Conservation (phyloP, 495 filamentous ascomycete genomes). For the Massariosphaeria phaeospora region DNA sequence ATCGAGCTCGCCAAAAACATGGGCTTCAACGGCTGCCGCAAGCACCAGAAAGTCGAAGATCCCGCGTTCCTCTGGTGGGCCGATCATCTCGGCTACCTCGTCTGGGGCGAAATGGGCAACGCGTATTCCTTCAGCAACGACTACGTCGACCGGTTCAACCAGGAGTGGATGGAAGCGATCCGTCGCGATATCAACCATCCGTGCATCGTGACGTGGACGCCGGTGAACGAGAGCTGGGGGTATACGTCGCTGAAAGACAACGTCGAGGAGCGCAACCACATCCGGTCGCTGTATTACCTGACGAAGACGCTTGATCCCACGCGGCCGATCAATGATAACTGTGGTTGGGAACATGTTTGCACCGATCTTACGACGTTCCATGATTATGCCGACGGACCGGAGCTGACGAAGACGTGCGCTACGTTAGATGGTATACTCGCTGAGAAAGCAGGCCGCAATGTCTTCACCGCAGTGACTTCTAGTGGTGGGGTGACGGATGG, state of each 20-base stretch:
- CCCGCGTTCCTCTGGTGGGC: conserved; percentile 39
- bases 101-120: conserved; percentile 39
- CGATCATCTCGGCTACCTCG: conserved; percentile 36
- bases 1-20: conserved; percentile 55
- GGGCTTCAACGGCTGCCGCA: conserved; percentile 63
- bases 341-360: conserved; percentile 58
- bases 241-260: conserved; percentile 50
- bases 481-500: conserved; percentile 43
- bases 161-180: conserved; percentile 55
- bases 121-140: conserved; percentile 48
- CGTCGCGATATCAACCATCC: conserved; percentile 57
- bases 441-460: conserved; percentile 42
- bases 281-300: conserved; percentile 53
- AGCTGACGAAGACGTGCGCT: conserved; percentile 47
- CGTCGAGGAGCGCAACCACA: conserved; percentile 53
- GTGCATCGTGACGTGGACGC: conserved; percentile 58
- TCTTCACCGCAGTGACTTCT: conserved; percentile 48
- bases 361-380: conserved; percentile 59
- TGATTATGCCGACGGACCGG: conserved; percentile 52
- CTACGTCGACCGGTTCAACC: conserved; percentile 50
- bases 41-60: conserved; percentile 49
- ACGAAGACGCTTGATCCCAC: conserved; percentile 58
- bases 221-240: conserved; percentile 59
- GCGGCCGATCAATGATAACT: conserved; percentile 60
- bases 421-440: conserved; percentile 46